phyloP scores from a whole-genome alignment of 805 yeast species.

The Candida rishiriensis region DNA sequence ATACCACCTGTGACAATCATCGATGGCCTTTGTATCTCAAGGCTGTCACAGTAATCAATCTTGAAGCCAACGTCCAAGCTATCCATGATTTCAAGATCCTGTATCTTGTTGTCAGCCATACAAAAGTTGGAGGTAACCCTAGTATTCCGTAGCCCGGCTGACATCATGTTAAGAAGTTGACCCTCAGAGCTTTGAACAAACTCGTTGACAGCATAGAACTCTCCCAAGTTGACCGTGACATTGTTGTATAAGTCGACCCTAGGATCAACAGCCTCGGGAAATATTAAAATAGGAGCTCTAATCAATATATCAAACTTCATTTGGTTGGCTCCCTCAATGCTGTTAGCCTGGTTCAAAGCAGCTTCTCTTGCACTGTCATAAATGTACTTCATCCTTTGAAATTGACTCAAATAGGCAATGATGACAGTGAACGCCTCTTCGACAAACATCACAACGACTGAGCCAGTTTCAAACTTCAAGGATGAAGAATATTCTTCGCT shows the following conservation, averaged over 20 bases:
- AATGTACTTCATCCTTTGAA: constrained; percentile 80
- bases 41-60: constrained; percentile 49
- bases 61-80: constrained; percentile 58
- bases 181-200: constrained; percentile 34
- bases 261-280: constrained; percentile 55
- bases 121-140: constrained; percentile 60
- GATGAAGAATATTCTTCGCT: constrained; percentile 48
- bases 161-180: constrained; percentile 44
- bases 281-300: constrained; percentile 77
- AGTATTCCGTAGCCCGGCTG: constrained; percentile 69
- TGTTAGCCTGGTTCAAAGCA: constrained; percentile 75
- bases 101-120: constrained; percentile 40
- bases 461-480: constrained; percentile 65
- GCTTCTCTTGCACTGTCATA: constrained; percentile 87
- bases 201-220: constrained; percentile 62
- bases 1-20: constrained; percentile 51
- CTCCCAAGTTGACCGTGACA: constrained; percentile 75
- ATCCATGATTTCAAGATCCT: constrained; percentile 59
- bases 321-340: constrained; percentile 48
- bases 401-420: constrained; percentile 61
- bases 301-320: constrained; percentile 70
- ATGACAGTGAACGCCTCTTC: constrained; percentile 76
- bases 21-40: constrained; percentile 38
- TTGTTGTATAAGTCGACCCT: constrained; percentile 46
- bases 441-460: constrained; percentile 70